These are phyloP conservation scores for Fragaria ananassa DNA, from an alignment of 306 rosid genomes.

Conservation along the genomic window DNA sequence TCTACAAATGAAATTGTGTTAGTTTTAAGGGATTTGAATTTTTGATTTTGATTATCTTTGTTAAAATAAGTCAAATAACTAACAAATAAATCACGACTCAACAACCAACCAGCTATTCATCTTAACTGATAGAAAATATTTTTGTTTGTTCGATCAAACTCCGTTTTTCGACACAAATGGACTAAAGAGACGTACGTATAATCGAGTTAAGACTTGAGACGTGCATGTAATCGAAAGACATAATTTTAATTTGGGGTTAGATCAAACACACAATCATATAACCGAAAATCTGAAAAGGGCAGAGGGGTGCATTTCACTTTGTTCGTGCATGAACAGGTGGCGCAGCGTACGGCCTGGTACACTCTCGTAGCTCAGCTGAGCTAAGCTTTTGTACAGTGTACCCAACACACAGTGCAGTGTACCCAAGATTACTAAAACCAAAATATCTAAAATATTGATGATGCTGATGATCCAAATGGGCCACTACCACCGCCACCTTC, in stretches of 20 bases:
- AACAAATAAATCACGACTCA: no score
- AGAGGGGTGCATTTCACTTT: not conserved
- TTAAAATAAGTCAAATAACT: no score
- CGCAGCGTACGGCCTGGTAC: slow-evolving; percentile 28
- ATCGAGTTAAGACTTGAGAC: not conserved
- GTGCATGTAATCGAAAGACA: not conserved
- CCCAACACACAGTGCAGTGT: not conserved
- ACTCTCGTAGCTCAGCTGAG: not conserved
- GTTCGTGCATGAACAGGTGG: not conserved
- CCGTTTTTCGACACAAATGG: not conserved
- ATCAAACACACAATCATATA: not conserved
- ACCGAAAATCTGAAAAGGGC: not conserved
- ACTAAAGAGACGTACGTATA: no score
- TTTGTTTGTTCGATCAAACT: no score
- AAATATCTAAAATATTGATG: not conserved
- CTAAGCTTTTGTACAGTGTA: not conserved
- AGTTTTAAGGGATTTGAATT: no score
- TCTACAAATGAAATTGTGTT: no score
- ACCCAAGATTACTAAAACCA: not conserved
- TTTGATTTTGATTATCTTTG: no score
- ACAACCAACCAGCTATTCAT: no score
- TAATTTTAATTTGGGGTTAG: not conserved
- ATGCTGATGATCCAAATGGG: not conserved
- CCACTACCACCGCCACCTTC: not conserved
- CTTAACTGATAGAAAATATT: no score